phyloP scores from a whole-genome alignment of 2,329 filamentous ascomycete species.

The Fusarium annulatum region DNA sequence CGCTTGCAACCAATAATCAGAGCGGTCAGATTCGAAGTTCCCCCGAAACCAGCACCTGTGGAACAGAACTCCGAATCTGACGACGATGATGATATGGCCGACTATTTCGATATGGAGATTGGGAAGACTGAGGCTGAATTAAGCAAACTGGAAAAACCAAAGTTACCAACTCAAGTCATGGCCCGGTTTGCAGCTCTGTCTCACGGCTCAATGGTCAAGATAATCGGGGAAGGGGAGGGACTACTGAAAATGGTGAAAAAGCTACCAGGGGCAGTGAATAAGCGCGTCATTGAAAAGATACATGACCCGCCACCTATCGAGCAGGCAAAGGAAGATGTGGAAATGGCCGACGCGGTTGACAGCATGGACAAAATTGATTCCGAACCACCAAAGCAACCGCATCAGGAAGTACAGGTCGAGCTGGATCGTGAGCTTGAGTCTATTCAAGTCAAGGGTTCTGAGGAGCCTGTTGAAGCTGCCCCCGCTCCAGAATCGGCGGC shows the following conservation, averaged over 20 bases:
- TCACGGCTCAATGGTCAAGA: slow-evolving; percentile 60
- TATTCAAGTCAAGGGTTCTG: slow-evolving; percentile 2
- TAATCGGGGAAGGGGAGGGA: slow-evolving; percentile 59
- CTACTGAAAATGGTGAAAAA: slow-evolving; percentile 57
- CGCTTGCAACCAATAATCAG: slow-evolving; percentile 47
- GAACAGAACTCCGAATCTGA: slow-evolving; percentile 60
- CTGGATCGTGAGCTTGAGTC: not conserved
- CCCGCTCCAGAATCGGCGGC: not conserved
- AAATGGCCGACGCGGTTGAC: slow-evolving; percentile 41
- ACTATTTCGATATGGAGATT: slow-evolving; percentile 66
- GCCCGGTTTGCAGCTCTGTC: slow-evolving; percentile 60
- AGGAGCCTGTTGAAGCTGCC: slow-evolving; percentile 5
- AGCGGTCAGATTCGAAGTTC: slow-evolving; percentile 54
- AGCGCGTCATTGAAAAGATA: not conserved
- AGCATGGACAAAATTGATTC: not conserved
- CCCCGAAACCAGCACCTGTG: slow-evolving; percentile 49
- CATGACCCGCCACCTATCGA: not conserved
- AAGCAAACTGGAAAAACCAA: slow-evolving; percentile 57
- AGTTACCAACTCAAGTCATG: slow-evolving; percentile 55
- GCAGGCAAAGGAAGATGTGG: slow-evolving; percentile 18
- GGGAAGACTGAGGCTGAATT: slow-evolving; percentile 62
- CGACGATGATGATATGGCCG: slow-evolving; percentile 69
- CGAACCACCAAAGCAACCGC: not conserved
- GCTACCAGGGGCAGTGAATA: slow-evolving; percentile 48
- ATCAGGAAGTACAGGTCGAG: not conserved